These are phyloP conservation scores for Agaricus bisporus DNA, from an alignment of 768 basidiomycete species.

Conservation along the genomic window DNA sequence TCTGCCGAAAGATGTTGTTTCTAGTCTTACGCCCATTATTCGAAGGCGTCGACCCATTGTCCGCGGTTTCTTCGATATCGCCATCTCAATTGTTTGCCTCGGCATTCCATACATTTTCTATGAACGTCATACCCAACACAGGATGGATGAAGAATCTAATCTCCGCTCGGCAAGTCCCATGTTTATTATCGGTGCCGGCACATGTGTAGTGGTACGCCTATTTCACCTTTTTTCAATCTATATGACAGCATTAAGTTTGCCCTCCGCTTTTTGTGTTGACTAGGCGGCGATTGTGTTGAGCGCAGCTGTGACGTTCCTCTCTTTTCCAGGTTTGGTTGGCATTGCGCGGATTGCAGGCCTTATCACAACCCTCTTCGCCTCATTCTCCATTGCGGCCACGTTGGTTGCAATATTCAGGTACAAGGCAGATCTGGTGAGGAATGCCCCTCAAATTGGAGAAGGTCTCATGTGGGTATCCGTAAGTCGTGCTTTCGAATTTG, in stretches of 20 bases:
- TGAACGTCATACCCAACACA: constrained; percentile 41
- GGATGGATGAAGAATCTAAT: constrained; percentile 59
- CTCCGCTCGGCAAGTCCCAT: constrained; percentile 44
- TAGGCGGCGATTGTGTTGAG: constrained; percentile 80
- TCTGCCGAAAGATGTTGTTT: constrained; percentile 46
- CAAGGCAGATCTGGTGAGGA: constrained; percentile 58
- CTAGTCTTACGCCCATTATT: constrained; percentile 19
- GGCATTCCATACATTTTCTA: constrained; percentile 78
- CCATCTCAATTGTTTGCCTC: constrained; percentile 61
- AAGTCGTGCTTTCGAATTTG: constrained; percentile 13
- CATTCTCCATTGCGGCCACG: constrained; percentile 62
- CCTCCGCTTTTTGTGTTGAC: constrained; percentile 11
- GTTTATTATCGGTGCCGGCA: constrained; percentile 60
- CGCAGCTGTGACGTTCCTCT: constrained; percentile 76
- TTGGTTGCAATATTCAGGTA: constrained; percentile 65
- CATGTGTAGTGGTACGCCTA: constrained; percentile 54
- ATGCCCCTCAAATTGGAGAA: constrained; percentile 45
- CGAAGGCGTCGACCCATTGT: constrained; percentile 32
- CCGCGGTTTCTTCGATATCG: constrained; percentile 48
- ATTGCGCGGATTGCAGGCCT: constrained; percentile 59
- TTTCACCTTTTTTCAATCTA: constrained; percentile 1
- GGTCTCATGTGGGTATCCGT: constrained; percentile 47
- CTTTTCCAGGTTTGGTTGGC: constrained; percentile 67
- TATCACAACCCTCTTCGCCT: constrained; percentile 62
- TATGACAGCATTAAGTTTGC: constrained; percentile 12